Conservation (phyloP, 2,329 filamentous ascomycete species). For the Calonectria pauciramosa region DNA sequence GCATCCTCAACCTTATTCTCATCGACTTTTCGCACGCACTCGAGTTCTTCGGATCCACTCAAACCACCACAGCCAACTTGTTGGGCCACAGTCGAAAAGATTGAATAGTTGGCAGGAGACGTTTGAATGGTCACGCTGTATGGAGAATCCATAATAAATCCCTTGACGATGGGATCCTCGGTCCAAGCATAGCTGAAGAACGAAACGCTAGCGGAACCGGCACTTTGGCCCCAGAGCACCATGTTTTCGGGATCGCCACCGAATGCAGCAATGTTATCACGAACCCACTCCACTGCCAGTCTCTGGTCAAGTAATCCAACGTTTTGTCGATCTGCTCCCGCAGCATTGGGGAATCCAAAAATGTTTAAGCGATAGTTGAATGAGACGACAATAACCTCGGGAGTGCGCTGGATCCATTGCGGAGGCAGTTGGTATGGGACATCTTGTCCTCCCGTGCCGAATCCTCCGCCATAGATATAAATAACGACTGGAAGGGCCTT, state of each 20-base stretch:
- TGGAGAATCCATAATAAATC: neutral
- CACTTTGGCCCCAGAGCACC: conserved; percentile 54
- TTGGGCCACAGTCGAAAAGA: neutral
- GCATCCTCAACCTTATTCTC: neutral
- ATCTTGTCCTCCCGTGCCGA: neutral
- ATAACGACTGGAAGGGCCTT: neutral
- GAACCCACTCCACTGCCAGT: conserved; percentile 62
- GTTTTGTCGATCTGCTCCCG: conserved; percentile 49
- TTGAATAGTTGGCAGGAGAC: neutral
- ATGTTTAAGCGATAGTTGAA: conserved; percentile 3
- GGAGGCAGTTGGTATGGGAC: neutral
- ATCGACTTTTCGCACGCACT: neutral
- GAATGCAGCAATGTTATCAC: conserved; percentile 61
- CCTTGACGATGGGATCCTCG: neutral
- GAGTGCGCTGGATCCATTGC: conserved; percentile 1
- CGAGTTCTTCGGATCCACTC: neutral
- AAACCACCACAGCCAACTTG: neutral
- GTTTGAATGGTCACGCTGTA: neutral
- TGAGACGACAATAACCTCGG: neutral
- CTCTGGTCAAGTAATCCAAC: conserved; percentile 65
- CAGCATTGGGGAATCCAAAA: neutral
- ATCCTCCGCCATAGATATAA: neutral
- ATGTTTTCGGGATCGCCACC: conserved; percentile 60
- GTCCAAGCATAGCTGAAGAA: neutral
- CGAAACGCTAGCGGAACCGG: conserved; percentile 19